Conservation (phyloP, 352 stramenopile genomes). For the Thraustochytrium striatum region DNA sequence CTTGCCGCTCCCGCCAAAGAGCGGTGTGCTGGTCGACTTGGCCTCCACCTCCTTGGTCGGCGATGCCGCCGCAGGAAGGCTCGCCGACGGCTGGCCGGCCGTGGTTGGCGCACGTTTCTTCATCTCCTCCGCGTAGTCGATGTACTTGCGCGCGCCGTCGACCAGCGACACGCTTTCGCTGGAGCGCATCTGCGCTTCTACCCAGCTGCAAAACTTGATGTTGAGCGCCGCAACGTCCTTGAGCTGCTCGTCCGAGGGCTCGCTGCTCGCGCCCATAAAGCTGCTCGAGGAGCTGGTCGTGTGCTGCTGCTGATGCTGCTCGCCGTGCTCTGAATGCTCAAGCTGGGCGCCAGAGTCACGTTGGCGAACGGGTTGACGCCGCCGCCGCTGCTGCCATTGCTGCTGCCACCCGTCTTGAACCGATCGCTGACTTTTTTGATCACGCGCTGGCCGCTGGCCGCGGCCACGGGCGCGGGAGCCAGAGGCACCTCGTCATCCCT, state of each 20-base stretch:
- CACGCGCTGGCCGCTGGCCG: background rate
- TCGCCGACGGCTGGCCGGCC: too few species aligned
- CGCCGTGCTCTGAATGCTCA: background rate
- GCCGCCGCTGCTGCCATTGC: background rate
- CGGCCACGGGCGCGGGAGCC: background rate
- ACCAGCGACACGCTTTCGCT: conserved; percentile 13
- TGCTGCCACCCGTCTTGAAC: background rate
- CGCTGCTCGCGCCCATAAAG: too few species aligned
- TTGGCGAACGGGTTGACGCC: conserved; percentile 2
- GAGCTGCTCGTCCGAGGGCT: background rate
- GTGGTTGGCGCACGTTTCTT: background rate
- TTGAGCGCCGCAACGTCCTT: conserved; percentile 35
- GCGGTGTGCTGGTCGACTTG: too few species aligned
- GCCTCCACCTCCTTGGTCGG: background rate
- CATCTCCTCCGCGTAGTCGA: background rate
- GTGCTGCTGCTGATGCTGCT: background rate
- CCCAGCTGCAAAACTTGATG: conserved; percentile 27
- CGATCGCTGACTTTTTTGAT: background rate
- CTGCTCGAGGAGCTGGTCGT: too few species aligned
- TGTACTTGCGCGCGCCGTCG: conserved; percentile 21
- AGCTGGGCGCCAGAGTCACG: conserved; percentile 8
- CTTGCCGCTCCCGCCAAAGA: too few species aligned
- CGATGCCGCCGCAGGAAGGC: background rate
- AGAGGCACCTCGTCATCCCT: background rate
- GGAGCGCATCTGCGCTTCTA: conserved; percentile 6